phyloP scores from a whole-genome alignment of 345 rosid genomes.

The Abelmoschus esculentus region DNA sequence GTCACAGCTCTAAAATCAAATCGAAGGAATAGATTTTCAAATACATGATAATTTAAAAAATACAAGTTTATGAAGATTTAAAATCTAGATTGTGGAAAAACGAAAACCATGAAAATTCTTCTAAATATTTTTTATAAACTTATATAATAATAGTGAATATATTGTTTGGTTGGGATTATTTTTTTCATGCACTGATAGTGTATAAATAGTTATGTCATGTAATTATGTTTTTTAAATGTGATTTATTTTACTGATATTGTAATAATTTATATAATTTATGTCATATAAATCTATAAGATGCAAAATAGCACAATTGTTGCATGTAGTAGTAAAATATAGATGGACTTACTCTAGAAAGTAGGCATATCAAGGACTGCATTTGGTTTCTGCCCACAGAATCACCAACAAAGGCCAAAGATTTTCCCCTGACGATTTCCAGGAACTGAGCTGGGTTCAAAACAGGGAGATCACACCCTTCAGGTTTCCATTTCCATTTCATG shows the following conservation, averaged over 20 bases:
- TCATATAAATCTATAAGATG: neutral
- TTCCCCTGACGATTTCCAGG: slow-evolving; percentile 58
- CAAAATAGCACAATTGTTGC: neutral
- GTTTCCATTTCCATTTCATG: slow-evolving; percentile 77
- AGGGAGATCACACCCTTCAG: slow-evolving; percentile 67
- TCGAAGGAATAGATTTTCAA: too few species aligned
- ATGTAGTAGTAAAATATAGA: too few species aligned
- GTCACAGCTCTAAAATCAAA: too few species aligned
- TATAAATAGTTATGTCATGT: too few species aligned
- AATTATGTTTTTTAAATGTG: too few species aligned
- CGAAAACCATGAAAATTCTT: too few species aligned
- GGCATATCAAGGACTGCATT: slow-evolving; percentile 94
- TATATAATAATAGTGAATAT: neutral
- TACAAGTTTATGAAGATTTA: neutral
- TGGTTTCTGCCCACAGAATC: slow-evolving; percentile 89
- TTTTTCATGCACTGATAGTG: neutral
- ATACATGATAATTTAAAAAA: too few species aligned
- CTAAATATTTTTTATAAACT: too few species aligned
- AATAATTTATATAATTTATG: neutral
- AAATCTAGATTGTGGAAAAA: neutral
- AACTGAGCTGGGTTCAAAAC: slow-evolving; percentile 64
- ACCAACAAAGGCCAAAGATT: slow-evolving; percentile 81
- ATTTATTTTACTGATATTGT: too few species aligned
- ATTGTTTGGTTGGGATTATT: too few species aligned
- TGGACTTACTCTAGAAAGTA: slow-evolving; percentile 65